Evolutionary conservation across 202 grass and related monocot genomes (phyloP).

Genomic region (Digitaria exilis): DNA sequence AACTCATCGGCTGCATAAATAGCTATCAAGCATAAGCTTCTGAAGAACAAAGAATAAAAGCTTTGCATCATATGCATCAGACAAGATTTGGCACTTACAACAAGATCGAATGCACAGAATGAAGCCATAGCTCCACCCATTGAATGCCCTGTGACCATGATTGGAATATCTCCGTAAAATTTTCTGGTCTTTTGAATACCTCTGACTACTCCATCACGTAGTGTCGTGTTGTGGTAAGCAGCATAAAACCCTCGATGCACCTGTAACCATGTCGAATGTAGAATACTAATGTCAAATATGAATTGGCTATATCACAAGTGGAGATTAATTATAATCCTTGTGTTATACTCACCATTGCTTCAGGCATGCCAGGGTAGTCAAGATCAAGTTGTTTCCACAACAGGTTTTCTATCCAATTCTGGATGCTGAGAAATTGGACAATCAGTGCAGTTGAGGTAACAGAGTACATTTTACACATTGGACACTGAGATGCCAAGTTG

Average conservation of each 20-base stretch:
- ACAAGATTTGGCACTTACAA: constrained; percentile 61
- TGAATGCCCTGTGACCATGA: constrained; percentile 89
- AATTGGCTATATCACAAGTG: not conserved
- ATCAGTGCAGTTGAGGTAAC: not conserved
- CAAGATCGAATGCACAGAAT: constrained; percentile 97
- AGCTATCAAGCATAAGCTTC: not conserved
- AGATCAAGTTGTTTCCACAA: constrained; percentile 98
- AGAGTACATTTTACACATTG: constrained; percentile 13
- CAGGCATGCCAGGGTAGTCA: constrained; percentile 89
- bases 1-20: not conserved
- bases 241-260: constrained; percentile 96
- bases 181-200: constrained; percentile 67
- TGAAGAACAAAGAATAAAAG: not conserved
- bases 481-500: not conserved
- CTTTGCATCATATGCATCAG: constrained; percentile 8
- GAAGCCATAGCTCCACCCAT: constrained; percentile 99
- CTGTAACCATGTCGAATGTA: constrained; percentile 37
- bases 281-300: not conserved
- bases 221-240: constrained; percentile 92
- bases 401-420: constrained; percentile 91
- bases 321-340: constrained; percentile 7
- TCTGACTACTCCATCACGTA: constrained; percentile 68
- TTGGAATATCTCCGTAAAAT: constrained; percentile 71
- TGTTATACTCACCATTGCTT: constrained; percentile 73
- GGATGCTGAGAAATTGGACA: constrained; percentile 62